Evolutionary conservation across 2,329 filamentous ascomycete species (phyloP).

Genomic region (Fusarium sp.): DNA sequence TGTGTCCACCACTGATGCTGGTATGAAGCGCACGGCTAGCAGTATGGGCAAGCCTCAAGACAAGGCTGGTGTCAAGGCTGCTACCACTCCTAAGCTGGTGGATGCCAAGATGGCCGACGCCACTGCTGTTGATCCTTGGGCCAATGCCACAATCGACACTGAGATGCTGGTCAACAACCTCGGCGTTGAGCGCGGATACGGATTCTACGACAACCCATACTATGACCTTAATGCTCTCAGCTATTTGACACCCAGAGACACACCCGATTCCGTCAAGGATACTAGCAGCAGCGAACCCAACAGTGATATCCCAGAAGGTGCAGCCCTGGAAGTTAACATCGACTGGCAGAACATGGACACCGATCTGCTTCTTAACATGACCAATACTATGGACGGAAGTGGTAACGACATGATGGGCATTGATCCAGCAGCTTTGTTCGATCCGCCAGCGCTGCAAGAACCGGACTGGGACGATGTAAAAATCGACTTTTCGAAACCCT

Average conservation of each 20-base stretch:
- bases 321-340: conserved; percentile 66
- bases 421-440: conserved; percentile 50
- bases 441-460: conserved; percentile 38
- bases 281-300: conserved; percentile 70
- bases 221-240: conserved; percentile 65
- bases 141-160: conserved; percentile 64
- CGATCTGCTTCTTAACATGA: conserved; percentile 60
- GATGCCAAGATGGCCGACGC: conserved; percentile 50
- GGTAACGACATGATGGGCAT: background rate
- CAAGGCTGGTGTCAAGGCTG: conserved; percentile 51
- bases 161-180: conserved; percentile 56
- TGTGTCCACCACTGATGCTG: conserved; percentile 64
- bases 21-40: conserved; percentile 66
- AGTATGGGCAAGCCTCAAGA: conserved; percentile 58
- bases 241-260: conserved; percentile 72
- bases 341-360: conserved; percentile 63
- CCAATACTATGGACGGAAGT: conserved; percentile 48
- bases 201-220: conserved; percentile 52
- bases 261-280: conserved; percentile 74
- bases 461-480: conserved; percentile 65
- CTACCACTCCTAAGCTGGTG: conserved; percentile 47
- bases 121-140: conserved; percentile 53
- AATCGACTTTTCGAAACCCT: conserved; percentile 66
- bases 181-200: conserved; percentile 51
- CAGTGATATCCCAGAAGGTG: conserved; percentile 71